Base-by-base conservation (phyloP, 2,329 filamentous ascomycete genomes). In the Huntiella moniliformis region DNA sequence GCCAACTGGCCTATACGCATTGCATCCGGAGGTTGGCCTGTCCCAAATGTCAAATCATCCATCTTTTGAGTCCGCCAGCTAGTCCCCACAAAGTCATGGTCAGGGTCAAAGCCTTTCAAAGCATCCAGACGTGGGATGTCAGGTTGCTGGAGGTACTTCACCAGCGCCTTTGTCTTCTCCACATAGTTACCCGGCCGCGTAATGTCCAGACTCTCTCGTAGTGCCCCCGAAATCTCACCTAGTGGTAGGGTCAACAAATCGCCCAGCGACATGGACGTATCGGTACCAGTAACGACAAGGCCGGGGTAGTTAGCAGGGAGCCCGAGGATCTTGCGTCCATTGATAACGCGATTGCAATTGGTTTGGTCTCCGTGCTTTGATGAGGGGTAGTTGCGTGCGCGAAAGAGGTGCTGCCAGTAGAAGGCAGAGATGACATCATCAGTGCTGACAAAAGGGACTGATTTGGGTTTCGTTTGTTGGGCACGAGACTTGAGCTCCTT, bases 341-440 rank as follows among this genome's bases (percentile, higher is more conserved):
- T 31, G n/a, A 45, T 34, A 22, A 15, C 31, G 17, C 43, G 18
- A 7, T 28, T 28, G 22, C 22, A 28, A 28, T 28, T 28, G 2
- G 22, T 28, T 7, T 28, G 22, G 22, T 28, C 22, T 28, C 22
- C 22, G 8, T 28, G 22, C 8, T 28, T 28, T 28, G 6, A 28
- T 28, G 22, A 7, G 3, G 11, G 12, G 22, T 32, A 32, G 18
- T 32, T 17, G 4, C 37, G 18, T 11, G 15, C 22, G 35, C 6
- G 13, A 6, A 45, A 36, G 8, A 45, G 17, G 2, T 15, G 35
- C n/a, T 45, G 34, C 36, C 36, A 45, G 12, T 38, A 38, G 8
- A 38, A 33, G 17, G 43, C 34, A 13, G 12, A 33, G 34, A 45
- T 31, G 22, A 36, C 36, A 17, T 45, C 43, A 15, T 45, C 43